These are phyloP conservation scores for Gnetum montanum DNA, from an alignment of 75 land plant species.

Conservation along the genomic window DNA sequence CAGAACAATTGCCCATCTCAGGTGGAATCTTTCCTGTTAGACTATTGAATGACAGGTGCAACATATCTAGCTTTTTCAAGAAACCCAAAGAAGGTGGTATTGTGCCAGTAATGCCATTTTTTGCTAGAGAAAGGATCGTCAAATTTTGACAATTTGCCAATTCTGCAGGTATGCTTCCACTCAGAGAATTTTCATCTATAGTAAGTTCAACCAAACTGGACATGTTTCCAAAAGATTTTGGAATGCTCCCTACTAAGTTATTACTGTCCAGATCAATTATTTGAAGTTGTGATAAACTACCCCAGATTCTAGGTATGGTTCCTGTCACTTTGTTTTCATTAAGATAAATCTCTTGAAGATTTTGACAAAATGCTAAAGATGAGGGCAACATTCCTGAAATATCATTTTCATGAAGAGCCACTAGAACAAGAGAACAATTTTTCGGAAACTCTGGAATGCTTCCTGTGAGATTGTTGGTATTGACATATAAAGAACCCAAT, in stretches of 20 bases:
- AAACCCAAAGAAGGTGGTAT: slow-evolving; percentile 29
- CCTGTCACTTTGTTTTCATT: slow-evolving; percentile 19
- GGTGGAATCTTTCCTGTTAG: slow-evolving; percentile 21
- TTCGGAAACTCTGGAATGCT: slow-evolving; percentile 13
- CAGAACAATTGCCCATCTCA: slow-evolving; percentile 17
- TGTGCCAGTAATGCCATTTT: slow-evolving; percentile 10
- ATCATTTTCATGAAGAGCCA: slow-evolving; percentile 10
- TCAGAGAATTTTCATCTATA: slow-evolving; percentile 14
- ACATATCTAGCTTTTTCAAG: slow-evolving; percentile 6
- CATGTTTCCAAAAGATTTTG: slow-evolving; percentile 11
- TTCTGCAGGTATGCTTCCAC: slow-evolving; percentile 20
- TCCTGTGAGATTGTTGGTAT: slow-evolving; percentile 27
- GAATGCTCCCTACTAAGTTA: slow-evolving; percentile 18
- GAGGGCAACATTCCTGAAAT: slow-evolving; percentile 26
- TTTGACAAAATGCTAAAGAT: slow-evolving; percentile 14
- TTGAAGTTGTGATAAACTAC: slow-evolving; percentile 15
- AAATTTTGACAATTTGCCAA: slow-evolving; percentile 15
- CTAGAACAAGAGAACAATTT: slow-evolving; percentile 1
- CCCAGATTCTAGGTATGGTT: slow-evolving; percentile 16
- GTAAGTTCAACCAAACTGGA: slow-evolving; percentile 9
- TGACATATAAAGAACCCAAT: slow-evolving; percentile 12
- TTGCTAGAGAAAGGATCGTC: not conserved
- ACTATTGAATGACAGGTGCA: slow-evolving; percentile 11
- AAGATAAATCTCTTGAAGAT: slow-evolving; percentile 12
- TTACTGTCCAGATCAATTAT: slow-evolving; percentile 15